These are phyloP conservation scores for Filosporella fistucella DNA, from an alignment of 495 filamentous ascomycete species.

Conservation along the genomic window DNA sequence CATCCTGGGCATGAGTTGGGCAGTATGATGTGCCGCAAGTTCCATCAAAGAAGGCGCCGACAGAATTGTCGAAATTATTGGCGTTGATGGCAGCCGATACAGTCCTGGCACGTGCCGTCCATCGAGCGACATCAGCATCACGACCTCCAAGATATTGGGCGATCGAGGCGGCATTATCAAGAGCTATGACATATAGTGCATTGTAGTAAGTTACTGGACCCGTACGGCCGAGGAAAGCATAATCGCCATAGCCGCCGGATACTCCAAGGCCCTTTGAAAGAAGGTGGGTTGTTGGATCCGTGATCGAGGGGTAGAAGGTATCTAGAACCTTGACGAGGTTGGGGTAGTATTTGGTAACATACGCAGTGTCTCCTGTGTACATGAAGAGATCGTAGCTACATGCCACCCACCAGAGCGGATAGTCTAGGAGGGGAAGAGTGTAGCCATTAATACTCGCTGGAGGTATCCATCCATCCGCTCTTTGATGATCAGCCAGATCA, in stretches of 20 bases:
- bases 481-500: conserved; percentile 40
- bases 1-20: conserved; percentile 40
- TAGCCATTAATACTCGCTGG: conserved; percentile 42
- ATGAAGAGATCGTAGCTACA: conserved; percentile 37
- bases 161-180: conserved; percentile 35
- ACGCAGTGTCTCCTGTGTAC: conserved; percentile 36
- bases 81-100: conserved; percentile 29
- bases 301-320: conserved; percentile 32
- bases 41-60: conserved; percentile 38
- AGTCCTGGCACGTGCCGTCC: conserved; percentile 29
- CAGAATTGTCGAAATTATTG: conserved; percentile 29
- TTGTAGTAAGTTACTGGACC: conserved; percentile 44
- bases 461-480: conserved; percentile 46
- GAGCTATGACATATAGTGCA: conserved; percentile 39
- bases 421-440: conserved; percentile 38
- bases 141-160: conserved; percentile 26
- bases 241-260: conserved; percentile 39
- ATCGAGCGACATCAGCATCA: conserved; percentile 27
- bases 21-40: conserved; percentile 20
- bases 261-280: conserved; percentile 29
- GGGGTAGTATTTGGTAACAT: conserved; percentile 28
- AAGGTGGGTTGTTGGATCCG: conserved; percentile 27
- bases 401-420: conserved; percentile 43
- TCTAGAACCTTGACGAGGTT: conserved; percentile 35
- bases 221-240: conserved; percentile 40